A percentile compares a stretch with the other conserved stretches of the same genome.
Evolutionary conservation across 257 asterid genomes (phyloP).

Genomic region (Cordia subcordata): DNA sequence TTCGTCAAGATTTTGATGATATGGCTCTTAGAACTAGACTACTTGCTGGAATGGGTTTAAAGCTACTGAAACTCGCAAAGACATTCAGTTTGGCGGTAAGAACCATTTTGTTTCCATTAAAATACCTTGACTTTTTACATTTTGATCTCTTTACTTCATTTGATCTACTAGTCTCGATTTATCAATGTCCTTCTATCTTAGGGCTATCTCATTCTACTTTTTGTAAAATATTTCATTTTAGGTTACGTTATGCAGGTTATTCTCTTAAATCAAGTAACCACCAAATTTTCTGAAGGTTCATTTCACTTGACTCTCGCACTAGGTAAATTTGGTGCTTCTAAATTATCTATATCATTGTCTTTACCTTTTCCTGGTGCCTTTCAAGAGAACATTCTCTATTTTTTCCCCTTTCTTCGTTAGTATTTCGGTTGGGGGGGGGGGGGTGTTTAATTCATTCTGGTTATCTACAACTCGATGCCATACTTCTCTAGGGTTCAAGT

Average conservation of each 20-base stretch:
- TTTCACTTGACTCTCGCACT: constrained; percentile 88
- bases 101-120: not conserved
- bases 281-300: constrained; percentile 73
- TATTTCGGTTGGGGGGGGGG: not conserved
- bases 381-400: too few relatives aligned
- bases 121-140: not conserved
- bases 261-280: constrained; percentile 84
- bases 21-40: constrained; percentile 91
- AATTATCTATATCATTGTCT: not conserved
- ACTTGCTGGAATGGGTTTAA: constrained; percentile 81
- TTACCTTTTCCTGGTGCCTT: not conserved
- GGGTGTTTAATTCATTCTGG: not conserved
- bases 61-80: constrained; percentile 87
- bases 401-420: not conserved
- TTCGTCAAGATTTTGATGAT: constrained; percentile 93
- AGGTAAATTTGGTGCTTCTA: constrained; percentile 40
- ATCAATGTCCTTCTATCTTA: not conserved
- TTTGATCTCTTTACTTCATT: not conserved
- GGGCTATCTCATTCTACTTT: constrained; percentile 1
- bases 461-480: not conserved
- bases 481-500: constrained; percentile 3
- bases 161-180: not conserved
- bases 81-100: constrained; percentile 79
- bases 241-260: constrained; percentile 57
- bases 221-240: not conserved